Evolutionary conservation across 352 stramenopile genomes (phyloP).

Genomic region (Pythium guiyangense): DNA sequence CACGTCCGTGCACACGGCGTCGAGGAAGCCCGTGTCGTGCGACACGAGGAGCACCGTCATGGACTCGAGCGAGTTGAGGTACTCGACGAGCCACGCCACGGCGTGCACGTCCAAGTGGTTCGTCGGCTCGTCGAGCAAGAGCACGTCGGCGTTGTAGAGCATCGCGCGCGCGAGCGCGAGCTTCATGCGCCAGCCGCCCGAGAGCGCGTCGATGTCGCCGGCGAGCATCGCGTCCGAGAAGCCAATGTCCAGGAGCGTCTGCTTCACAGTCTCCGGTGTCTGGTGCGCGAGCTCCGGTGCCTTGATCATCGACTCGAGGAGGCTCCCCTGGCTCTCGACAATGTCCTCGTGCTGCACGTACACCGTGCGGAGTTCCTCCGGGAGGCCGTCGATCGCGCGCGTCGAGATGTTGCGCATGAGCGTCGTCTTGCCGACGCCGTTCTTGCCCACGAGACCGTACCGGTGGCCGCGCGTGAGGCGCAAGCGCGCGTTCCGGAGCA

Average conservation of each 20-base stretch:
- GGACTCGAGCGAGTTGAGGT: constrained; percentile 71
- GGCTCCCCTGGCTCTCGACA: constrained; percentile 76
- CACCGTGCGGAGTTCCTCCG: constrained; percentile 90
- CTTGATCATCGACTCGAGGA: constrained; percentile 61
- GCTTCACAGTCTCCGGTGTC: constrained; percentile 66
- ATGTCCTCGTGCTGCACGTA: constrained; percentile 98
- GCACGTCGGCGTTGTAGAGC: constrained; percentile 91
- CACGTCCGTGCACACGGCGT: constrained; percentile 75
- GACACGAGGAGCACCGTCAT: constrained; percentile 97
- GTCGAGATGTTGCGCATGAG: constrained; percentile 89
- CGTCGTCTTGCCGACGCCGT: constrained; percentile 96
- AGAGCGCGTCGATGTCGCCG: constrained; percentile 90
- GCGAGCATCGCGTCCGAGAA: constrained; percentile 90
- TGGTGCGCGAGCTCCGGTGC: constrained; percentile 75
- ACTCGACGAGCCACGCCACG: constrained; percentile 53
- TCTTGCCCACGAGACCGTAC: constrained; percentile 56
- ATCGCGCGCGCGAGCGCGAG: constrained; percentile 90
- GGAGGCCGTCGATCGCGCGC: constrained; percentile 90
- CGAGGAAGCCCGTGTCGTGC: constrained; percentile 96
- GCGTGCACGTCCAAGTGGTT: constrained; percentile 84
- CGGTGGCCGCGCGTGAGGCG: constrained; percentile 91
- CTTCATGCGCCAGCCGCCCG: constrained; percentile 97
- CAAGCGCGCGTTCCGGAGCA: constrained; percentile 95
- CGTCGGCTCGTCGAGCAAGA: constrained; percentile 95
- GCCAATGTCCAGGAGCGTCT: constrained; percentile 85